Base-by-base conservation (phyloP, 352 stramenopile genomes). In the Pythium insidiosum region DNA sequence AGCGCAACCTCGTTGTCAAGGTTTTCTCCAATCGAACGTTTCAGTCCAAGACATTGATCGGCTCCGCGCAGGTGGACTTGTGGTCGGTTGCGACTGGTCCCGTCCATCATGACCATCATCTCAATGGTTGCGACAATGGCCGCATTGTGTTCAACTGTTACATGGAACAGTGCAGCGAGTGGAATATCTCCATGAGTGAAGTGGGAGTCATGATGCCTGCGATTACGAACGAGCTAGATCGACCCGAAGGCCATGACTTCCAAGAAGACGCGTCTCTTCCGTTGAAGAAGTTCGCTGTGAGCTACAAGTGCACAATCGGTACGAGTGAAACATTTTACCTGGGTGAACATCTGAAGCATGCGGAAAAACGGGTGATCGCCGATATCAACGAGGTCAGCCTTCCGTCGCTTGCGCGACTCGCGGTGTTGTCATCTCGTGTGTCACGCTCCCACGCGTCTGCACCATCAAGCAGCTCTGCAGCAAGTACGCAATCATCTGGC, bases 121-220 rank as follows among this genome's bases (percentile, higher is more conserved):
- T 94, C 24, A 64, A 82, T 25, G 82, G 82, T 6, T 94, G 82
- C 39, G 77, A 90, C 22, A 94, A 94, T 47, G 82, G 82, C 28
- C 73, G 82, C 21, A 76, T 94, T 21, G 82, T 94, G 37, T 94
- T 94, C 58, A 94, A 94, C 40, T 91, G 79, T 58, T 94, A 94
- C 64, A 94, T 94, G 82, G 82, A 94, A 45, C 82, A 94, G 48
- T 94, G 82, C 56, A 90, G 70, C 56, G 78, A 91, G 34, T 94
- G 82, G 82, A 90, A 88, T 43, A 94, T 94, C 46, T 87, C 73
- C 0, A 79, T 94, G 33, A 94, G 82, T 44, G 79, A 94, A 38
- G 73, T 94, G 5, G 82, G 79, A 3, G 69, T 94, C 16, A 91
- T 94, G 76, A 94, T 94, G 82, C 82, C 82, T 0, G 79, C 77